Evolutionary conservation across 2,329 filamentous ascomycete species (phyloP).

Genomic region (Scedosporium boydii): DNA sequence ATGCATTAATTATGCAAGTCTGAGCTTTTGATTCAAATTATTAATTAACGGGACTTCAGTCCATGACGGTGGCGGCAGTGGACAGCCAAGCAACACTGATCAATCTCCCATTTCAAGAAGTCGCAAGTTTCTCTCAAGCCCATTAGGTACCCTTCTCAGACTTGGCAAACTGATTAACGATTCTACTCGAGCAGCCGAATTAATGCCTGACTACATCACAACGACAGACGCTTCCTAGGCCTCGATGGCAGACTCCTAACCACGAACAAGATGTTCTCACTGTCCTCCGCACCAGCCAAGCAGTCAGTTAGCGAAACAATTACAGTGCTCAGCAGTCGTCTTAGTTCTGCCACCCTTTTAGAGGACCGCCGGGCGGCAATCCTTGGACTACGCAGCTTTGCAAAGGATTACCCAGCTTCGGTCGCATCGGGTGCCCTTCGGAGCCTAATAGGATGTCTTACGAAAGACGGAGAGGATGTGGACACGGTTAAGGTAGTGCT

Average conservation of each 20-base stretch:
- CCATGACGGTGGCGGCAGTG: too few species aligned
- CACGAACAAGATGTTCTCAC: slow-evolving; percentile 46
- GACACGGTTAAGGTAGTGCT: slow-evolving; percentile 93
- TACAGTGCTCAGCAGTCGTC: slow-evolving; percentile 73
- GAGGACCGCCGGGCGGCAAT: slow-evolving; percentile 94
- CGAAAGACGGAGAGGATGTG: slow-evolving; percentile 85
- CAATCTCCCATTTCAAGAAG: too few species aligned
- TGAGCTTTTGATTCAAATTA: too few species aligned
- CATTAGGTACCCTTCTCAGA: not conserved
- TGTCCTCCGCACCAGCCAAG: slow-evolving; percentile 71
- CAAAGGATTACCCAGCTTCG: slow-evolving; percentile 91
- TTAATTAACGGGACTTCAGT: too few species aligned
- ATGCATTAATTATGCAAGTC: too few species aligned
- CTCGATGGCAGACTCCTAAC: not conserved
- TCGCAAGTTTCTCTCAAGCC: too few species aligned
- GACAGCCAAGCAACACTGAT: too few species aligned
- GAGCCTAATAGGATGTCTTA: slow-evolving; percentile 74
- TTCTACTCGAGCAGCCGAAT: not conserved
- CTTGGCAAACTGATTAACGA: not conserved
- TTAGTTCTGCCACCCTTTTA: slow-evolving; percentile 81
- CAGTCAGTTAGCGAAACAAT: slow-evolving; percentile 96
- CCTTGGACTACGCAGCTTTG: slow-evolving; percentile 85
- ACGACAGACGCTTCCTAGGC: not conserved
- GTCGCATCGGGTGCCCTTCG: slow-evolving; percentile 89
- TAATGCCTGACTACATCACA: not conserved